phyloP scores from a whole-genome alignment of 2,329 filamentous ascomycete species.

The Penicillium sp. region DNA sequence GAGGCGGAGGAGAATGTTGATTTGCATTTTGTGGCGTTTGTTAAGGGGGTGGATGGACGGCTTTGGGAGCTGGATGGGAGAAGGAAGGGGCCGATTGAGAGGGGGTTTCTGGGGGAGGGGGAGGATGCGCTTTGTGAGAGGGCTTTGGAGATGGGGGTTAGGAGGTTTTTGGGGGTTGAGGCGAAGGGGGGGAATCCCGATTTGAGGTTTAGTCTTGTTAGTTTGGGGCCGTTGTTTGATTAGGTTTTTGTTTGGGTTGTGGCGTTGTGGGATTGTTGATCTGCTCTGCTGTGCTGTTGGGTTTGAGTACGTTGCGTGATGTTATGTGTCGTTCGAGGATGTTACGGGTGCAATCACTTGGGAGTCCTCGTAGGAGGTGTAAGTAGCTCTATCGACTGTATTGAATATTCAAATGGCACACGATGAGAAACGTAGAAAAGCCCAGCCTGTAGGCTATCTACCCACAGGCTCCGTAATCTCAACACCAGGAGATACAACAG shows the following conservation, averaged over 20 bases:
- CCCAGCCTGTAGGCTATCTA: not conserved
- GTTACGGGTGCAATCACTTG: no score
- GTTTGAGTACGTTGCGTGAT: not conserved
- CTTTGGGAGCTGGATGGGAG: slow-evolving; percentile 79
- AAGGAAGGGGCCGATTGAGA: slow-evolving; percentile 67
- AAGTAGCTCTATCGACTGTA: no score
- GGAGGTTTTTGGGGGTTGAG: slow-evolving; percentile 58
- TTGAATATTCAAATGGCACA: no score
- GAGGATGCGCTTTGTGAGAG: slow-evolving; percentile 73
- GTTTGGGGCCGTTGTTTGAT: slow-evolving; percentile 55
- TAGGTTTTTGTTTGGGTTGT: slow-evolving; percentile 17
- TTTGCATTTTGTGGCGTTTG: slow-evolving; percentile 93
- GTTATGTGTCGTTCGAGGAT: no score
- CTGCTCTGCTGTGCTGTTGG: no score
- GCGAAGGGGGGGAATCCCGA: slow-evolving; percentile 53
- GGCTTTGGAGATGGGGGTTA: slow-evolving; percentile 67
- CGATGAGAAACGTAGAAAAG: no score
- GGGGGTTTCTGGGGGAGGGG: slow-evolving; percentile 55
- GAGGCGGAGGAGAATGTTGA: slow-evolving; percentile 77
- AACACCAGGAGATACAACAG: not conserved
- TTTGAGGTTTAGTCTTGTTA: slow-evolving; percentile 61
- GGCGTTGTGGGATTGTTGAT: slow-evolving; percentile 1
- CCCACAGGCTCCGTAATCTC: not conserved
- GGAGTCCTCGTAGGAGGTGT: no score
- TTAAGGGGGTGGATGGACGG: slow-evolving; percentile 66